Percentiles rank a stretch among this genome's conserved stretches.
Evolutionary conservation across 2,329 filamentous ascomycete species (phyloP).

Genomic region (Talaromyces sp.): DNA sequence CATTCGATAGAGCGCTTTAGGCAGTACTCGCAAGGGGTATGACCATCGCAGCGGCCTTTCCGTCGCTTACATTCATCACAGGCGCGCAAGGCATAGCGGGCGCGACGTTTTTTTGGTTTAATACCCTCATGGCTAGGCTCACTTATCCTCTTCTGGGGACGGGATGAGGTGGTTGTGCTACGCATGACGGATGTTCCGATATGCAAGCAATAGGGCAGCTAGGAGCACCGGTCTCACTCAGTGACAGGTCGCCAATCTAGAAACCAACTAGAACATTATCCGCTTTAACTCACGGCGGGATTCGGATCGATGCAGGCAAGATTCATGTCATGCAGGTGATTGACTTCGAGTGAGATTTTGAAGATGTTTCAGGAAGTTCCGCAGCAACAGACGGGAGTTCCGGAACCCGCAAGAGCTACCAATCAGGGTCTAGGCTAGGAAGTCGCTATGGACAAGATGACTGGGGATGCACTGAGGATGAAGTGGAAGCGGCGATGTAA

Average conservation of each 20-base stretch:
- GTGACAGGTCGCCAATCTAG: neutral
- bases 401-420: neutral
- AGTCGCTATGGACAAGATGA: no score
- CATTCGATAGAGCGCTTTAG: neutral
- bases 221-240: neutral
- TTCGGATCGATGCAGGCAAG: neutral
- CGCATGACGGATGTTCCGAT: neutral
- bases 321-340: neutral
- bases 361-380: neutral
- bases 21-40: neutral
- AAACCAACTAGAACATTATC: neutral
- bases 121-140: neutral
- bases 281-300: neutral
- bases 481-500: no score
- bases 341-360: neutral
- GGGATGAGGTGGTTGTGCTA: neutral
- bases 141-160: neutral
- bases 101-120: neutral
- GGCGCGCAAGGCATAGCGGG: neutral
- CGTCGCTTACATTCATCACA: conserved; percentile 2
- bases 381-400: neutral
- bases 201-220: neutral
- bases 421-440: neutral
- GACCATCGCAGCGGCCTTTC: conserved; percentile 7
- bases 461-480: no score